A percentile compares a stretch with the other conserved stretches of the same genome.
These are phyloP conservation scores for Ogataea naganishii DNA, from an alignment of 805 yeast species.

Conservation along the genomic window DNA sequence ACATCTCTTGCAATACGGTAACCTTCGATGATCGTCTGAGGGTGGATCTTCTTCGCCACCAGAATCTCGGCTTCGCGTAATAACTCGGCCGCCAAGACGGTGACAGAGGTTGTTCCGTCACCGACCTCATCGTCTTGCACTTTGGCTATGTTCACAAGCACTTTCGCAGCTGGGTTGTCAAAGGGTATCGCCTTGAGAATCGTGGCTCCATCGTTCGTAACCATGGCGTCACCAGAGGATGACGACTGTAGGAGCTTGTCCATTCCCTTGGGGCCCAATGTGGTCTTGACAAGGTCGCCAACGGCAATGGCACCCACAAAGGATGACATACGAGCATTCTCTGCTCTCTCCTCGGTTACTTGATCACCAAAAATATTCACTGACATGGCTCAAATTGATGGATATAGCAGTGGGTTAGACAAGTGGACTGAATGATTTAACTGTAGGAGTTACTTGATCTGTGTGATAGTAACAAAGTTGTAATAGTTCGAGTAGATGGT, in stretches of 20 bases:
- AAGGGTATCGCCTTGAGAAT: slow-evolving; percentile 88
- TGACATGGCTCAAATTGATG: slow-evolving; percentile 39
- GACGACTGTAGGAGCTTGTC: slow-evolving; percentile 90
- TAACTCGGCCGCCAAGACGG: slow-evolving; percentile 83
- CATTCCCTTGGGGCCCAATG: slow-evolving; percentile 99
- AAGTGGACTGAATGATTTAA: no score
- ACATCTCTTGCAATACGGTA: slow-evolving; percentile 80
- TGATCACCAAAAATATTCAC: slow-evolving; percentile 96
- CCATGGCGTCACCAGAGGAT: slow-evolving; percentile 65
- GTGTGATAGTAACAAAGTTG: no score
- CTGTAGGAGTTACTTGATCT: no score
- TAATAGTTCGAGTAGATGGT: no score
- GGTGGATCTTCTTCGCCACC: slow-evolving; percentile 89
- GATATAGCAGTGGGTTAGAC: no score
- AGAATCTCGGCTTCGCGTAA: slow-evolving; percentile 91
- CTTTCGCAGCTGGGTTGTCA: slow-evolving; percentile 96
- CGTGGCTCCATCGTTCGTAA: slow-evolving; percentile 98
- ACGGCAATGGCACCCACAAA: slow-evolving; percentile 99
- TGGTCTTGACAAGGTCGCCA: slow-evolving; percentile 90
- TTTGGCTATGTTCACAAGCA: slow-evolving; percentile 87
- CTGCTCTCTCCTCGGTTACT: slow-evolving; percentile 96
- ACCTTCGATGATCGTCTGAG: slow-evolving; percentile 96
- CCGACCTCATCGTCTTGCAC: slow-evolving; percentile 99
- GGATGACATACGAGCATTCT: slow-evolving; percentile 94
- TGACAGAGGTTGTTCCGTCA: slow-evolving; percentile 96